Conservation (phyloP, 768 basidiomycete species). For the Trametes elegans region DNA sequence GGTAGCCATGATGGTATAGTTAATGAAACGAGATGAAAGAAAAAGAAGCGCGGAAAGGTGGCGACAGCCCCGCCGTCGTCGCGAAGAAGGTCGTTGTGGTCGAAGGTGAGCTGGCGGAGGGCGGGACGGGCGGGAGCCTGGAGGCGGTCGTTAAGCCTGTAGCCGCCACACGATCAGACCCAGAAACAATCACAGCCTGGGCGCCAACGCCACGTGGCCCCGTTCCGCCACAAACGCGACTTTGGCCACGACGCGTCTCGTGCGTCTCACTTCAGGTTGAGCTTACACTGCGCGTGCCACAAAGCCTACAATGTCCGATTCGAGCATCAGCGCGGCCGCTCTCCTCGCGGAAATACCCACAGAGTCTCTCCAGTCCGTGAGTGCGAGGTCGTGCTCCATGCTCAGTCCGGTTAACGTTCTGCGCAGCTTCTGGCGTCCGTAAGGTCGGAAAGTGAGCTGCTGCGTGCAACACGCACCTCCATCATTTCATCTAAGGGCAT, state of each 20-base stretch:
- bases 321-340: constrained; percentile 6
- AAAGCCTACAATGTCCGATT: constrained; percentile 5
- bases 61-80: constrained; percentile 14
- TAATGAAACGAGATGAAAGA: constrained; percentile 6
- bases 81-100: background rate
- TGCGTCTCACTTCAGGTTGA: background rate
- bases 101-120: constrained; percentile 16
- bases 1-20: constrained; percentile 40
- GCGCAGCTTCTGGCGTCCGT: constrained; percentile 44
- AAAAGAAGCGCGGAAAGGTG: constrained; percentile 6
- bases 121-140: constrained; percentile 1
- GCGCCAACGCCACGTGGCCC: constrained; percentile 19
- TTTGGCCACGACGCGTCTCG: background rate
- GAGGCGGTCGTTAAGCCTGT: constrained; percentile 18
- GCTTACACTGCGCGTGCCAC: too few species aligned
- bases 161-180: constrained; percentile 10
- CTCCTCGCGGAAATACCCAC: constrained; percentile 14
- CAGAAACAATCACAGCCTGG: constrained; percentile 19
- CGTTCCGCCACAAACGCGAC: constrained; percentile 12
- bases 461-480: constrained; percentile 1
- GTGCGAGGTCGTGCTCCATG: background rate
- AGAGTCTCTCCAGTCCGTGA: constrained; percentile 19
- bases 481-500: background rate
- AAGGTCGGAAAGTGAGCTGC: constrained; percentile 35
- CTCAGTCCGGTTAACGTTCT: background rate